Evolutionary conservation across 2,329 filamentous ascomycete genomes (phyloP), one percentile per base, ranked within the genome.

Genomic region (Fusarium sp.): DNA sequence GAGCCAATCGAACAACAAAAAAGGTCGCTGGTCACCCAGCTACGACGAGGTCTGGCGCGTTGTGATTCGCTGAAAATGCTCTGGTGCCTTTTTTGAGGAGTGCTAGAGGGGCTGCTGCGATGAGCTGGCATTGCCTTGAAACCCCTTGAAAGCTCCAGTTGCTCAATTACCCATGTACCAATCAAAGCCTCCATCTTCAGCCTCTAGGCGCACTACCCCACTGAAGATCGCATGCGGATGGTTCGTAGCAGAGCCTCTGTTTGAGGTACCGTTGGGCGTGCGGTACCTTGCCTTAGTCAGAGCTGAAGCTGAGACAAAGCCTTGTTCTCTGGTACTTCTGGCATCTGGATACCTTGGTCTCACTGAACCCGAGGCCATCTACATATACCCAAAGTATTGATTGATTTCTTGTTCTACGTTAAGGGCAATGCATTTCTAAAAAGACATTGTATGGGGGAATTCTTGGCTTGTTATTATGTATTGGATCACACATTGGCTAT

Each of bases 1-100:
- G 66, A 70, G 70, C 70, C 66, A 63, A 62, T 72, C 56, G 63
- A 74, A 74, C 62, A 74, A 70, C 64, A 63, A 72, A 45, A 59
- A 63, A 68, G 69, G 54, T 41, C 35, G 31, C 53, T 55, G 58
- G 68, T 66, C 62, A 45, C 66, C 70, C 42, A 70, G 69, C 60
- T 72, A 69, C 66, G 59, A 45, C 35, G 20, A 41, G 29, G 46
- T 48, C 33, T 70, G 37, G 20, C 66, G 66, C 58, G 63, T 31
- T 71, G 11, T 68, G 54, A 68, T 74, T 73, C 69, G 71, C 17
- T 36, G 2, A 23, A 20, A 35, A 23, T 13, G 23, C n/a, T 36
- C 39, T 35, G 42, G 39, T 52, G 57, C 15, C 41, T 58, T 55
- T 58, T 63, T 62, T 14, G 23, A 47, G 66, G 29, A 36, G 51